A percentile compares a stretch with the other conserved stretches of the same genome.
Conservation (phyloP, 1,284 basidiomycete species). For the Psilocybe mexicana region DNA sequence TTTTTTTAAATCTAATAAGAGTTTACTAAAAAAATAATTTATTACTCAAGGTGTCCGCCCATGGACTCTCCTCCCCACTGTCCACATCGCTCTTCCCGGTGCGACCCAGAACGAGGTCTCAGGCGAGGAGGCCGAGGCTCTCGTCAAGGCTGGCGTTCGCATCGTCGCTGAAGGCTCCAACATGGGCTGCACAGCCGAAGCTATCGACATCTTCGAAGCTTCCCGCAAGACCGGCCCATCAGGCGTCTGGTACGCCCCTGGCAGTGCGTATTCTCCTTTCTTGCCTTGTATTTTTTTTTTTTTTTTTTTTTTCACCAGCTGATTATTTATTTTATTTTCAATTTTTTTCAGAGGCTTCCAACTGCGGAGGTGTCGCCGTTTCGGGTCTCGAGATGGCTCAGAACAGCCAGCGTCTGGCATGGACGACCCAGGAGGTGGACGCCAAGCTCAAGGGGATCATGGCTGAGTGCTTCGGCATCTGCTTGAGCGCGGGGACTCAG, state of each 20-base stretch:
- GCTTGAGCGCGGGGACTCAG: conserved; percentile 58
- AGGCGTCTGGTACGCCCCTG: conserved; percentile 70
- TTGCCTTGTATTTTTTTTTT: not conserved
- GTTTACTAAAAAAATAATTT: too few species aligned
- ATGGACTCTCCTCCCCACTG: conserved; percentile 69
- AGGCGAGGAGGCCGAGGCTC: conserved; percentile 69
- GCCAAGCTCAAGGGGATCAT: conserved; percentile 76
- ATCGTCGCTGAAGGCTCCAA: conserved; percentile 83
- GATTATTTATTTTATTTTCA: not conserved
- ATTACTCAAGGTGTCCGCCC: conserved; percentile 46
- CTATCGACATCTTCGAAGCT: conserved; percentile 74
- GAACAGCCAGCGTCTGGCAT: conserved; percentile 69
- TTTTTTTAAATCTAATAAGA: too few species aligned
- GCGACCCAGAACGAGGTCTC: conserved; percentile 85
- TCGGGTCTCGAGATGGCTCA: conserved; percentile 83
- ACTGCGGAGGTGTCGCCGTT: conserved; percentile 72
- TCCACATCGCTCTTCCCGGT: conserved; percentile 76
- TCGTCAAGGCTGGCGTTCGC: conserved; percentile 69
- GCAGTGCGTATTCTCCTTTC: conserved; percentile 43
- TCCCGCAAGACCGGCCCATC: conserved; percentile 52
- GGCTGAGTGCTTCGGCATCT: conserved; percentile 67
- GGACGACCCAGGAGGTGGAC: conserved; percentile 73
- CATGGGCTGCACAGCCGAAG: conserved; percentile 74
- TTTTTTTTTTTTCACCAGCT: not conserved
- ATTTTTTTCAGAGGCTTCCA: conserved; percentile 52